Conservation (phyloP, 768 basidiomycete species). For the Wakefieldia striispora region DNA sequence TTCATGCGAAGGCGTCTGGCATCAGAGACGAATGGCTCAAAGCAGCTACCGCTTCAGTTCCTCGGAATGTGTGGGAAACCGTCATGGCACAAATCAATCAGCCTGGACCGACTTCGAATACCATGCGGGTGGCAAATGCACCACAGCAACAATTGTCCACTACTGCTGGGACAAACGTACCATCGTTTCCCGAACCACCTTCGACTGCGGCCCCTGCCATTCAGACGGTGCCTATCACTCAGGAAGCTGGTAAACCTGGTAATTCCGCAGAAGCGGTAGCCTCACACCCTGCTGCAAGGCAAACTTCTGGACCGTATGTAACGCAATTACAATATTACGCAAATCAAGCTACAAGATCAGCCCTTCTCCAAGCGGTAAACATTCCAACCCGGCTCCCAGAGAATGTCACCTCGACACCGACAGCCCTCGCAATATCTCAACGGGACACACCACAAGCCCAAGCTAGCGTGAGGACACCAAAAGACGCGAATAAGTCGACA, state of each 20-base stretch:
- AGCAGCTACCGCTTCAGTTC: slow-evolving; percentile 17
- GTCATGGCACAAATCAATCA: slow-evolving; percentile 4
- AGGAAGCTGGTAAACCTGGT: background rate
- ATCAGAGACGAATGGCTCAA: slow-evolving; percentile 21
- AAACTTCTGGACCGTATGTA: slow-evolving; percentile 3
- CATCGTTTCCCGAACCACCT: background rate
- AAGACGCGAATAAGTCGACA: slow-evolving; percentile 46
- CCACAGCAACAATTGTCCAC: background rate
- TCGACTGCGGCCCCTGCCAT: background rate
- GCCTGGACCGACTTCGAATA: background rate
- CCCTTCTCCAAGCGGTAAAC: slow-evolving; percentile 2
- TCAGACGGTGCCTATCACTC: background rate
- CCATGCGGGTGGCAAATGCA: background rate
- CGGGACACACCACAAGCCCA: background rate
- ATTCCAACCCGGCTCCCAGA: background rate
- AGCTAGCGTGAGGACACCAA: slow-evolving; percentile 24
- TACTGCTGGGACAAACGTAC: background rate
- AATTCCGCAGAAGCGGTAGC: background rate
- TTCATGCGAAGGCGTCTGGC: slow-evolving; percentile 14
- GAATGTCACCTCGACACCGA: background rate
- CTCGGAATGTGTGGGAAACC: slow-evolving; percentile 12
- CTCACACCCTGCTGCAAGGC: background rate
- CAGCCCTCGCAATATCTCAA: slow-evolving; percentile 7
- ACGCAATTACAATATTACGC: slow-evolving; percentile 23
- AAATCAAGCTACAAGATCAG: slow-evolving; percentile 12